Conservation (phyloP, 495 filamentous ascomycete genomes). For the Aspergillus mulundensis region DNA sequence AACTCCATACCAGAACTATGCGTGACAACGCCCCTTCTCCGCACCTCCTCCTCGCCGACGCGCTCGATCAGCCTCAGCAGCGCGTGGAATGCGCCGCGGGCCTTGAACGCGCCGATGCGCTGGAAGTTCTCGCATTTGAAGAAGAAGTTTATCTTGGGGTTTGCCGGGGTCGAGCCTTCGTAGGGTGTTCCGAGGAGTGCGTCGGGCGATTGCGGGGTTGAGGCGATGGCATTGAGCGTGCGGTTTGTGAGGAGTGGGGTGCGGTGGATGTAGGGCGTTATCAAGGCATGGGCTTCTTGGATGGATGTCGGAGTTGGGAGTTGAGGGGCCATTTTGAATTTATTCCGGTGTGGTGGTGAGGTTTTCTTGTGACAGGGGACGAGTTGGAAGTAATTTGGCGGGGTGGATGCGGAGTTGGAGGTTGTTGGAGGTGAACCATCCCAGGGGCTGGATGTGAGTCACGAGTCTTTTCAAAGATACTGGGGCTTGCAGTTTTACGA, state of each 20-base stretch:
- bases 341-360: background rate
- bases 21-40: conserved; percentile 73
- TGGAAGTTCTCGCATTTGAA: conserved; percentile 98
- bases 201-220: conserved; percentile 56
- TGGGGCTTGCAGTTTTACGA: background rate
- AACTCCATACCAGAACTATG: conserved; percentile 78
- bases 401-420: background rate
- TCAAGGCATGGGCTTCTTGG: conserved; percentile 62
- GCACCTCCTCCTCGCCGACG: conserved; percentile 49
- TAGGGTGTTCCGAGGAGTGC: conserved; percentile 53
- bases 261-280: conserved; percentile 70
- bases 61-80: conserved; percentile 66
- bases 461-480: background rate
- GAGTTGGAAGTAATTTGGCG: background rate
- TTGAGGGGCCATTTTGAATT: background rate
- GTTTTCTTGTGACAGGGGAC: background rate
- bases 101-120: conserved; percentile 90
- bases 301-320: conserved; percentile 65
- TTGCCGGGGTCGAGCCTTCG: conserved; percentile 54
- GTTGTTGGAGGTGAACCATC: background rate
- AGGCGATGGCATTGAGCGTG: conserved; percentile 71
- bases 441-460: background rate
- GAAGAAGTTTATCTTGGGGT: conserved; percentile 68
- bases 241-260: conserved; percentile 78
- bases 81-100: conserved; percentile 86